Evolutionary conservation across 805 yeast genomes (phyloP).

Genomic region (Teunomyces panamensis): DNA sequence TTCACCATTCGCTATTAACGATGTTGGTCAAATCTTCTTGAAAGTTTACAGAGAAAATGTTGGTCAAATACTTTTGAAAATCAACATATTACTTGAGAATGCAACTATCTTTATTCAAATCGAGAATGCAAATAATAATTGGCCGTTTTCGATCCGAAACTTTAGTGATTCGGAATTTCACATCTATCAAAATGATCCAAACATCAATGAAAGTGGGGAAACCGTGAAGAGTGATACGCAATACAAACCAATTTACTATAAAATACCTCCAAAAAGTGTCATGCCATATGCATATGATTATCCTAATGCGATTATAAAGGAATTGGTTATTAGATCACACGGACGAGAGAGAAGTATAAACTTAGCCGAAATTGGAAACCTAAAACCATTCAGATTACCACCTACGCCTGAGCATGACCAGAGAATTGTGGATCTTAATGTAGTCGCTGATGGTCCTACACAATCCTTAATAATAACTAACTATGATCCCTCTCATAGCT

Average conservation of each 20-base stretch:
- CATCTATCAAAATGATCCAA: slow-evolving; percentile 84
- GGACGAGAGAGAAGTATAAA: slow-evolving; percentile 77
- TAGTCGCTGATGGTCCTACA: slow-evolving; percentile 94
- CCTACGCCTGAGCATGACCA: slow-evolving; percentile 37
- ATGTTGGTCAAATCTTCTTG: slow-evolving; percentile 77
- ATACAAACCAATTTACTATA: slow-evolving; percentile 77
- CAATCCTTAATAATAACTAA: slow-evolving; percentile 83
- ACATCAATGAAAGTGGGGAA: slow-evolving; percentile 59
- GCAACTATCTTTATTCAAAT: slow-evolving; percentile 79
- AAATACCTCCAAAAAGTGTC: slow-evolving; percentile 82
- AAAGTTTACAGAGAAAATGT: slow-evolving; percentile 62
- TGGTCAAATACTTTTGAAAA: slow-evolving; percentile 68
- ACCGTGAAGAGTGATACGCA: slow-evolving; percentile 46
- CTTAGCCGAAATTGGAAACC: slow-evolving; percentile 87
- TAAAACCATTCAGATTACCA: slow-evolving; percentile 81
- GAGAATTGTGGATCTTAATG: slow-evolving; percentile 77
- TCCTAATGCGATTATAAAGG: slow-evolving; percentile 86
- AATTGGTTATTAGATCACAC: slow-evolving; percentile 67
- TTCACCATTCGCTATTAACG: slow-evolving; percentile 80
- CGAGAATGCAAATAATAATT: slow-evolving; percentile 65
- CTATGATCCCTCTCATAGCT: slow-evolving; percentile 73
- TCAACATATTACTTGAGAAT: slow-evolving; percentile 73
- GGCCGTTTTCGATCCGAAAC: slow-evolving; percentile 94
- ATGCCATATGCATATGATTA: slow-evolving; percentile 99
- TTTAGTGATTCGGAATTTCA: slow-evolving; percentile 84